These are phyloP conservation scores for Ulmus americana DNA, from an alignment of 331 rosid genomes.

Conservation along the genomic window DNA sequence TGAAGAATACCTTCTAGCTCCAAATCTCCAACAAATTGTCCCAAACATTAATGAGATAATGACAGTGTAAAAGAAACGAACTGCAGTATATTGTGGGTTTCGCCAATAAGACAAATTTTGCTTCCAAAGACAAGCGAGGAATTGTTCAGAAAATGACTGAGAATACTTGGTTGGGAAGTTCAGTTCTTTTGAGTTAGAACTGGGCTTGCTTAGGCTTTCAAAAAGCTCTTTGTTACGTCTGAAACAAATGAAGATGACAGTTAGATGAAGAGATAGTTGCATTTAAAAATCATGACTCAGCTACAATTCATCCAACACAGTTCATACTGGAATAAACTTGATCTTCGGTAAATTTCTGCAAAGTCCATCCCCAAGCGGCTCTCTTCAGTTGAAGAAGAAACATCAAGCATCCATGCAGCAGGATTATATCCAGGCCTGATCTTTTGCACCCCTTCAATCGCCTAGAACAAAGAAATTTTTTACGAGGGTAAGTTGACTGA, in stretches of 20 bases:
- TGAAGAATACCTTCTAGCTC: constrained; percentile 63
- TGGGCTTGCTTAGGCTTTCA: constrained; percentile 79
- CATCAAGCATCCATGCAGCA: constrained; percentile 97
- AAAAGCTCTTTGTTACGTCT: constrained; percentile 72
- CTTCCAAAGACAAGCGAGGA: constrained; percentile 95
- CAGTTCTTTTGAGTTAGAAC: constrained; percentile 58
- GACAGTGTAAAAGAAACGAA: constrained; percentile 88
- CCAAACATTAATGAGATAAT: constrained; percentile 94
- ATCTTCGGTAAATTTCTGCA: constrained; percentile 78
- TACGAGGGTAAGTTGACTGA: constrained; percentile 8
- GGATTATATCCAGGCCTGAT: constrained; percentile 90
- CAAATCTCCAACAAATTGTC: constrained; percentile 95
- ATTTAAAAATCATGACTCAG: constrained; percentile 15
- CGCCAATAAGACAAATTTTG: constrained; percentile 97
- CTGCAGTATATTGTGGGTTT: constrained; percentile 93
- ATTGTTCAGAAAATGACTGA: constrained; percentile 75
- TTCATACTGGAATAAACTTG: constrained; percentile 73
- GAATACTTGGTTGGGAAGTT: constrained; percentile 78
- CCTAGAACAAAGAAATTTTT: constrained; percentile 35
- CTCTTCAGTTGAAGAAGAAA: constrained; percentile 81
- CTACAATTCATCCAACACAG: constrained; percentile 12
- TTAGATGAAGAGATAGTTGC: constrained; percentile 13
- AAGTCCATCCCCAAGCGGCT: constrained; percentile 78
- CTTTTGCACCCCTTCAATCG: constrained; percentile 74
- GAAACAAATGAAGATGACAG: constrained; percentile 28